These are phyloP conservation scores for Suhomyces sp. DNA, from an alignment of 805 yeast genomes.

Conservation along the genomic window DNA sequence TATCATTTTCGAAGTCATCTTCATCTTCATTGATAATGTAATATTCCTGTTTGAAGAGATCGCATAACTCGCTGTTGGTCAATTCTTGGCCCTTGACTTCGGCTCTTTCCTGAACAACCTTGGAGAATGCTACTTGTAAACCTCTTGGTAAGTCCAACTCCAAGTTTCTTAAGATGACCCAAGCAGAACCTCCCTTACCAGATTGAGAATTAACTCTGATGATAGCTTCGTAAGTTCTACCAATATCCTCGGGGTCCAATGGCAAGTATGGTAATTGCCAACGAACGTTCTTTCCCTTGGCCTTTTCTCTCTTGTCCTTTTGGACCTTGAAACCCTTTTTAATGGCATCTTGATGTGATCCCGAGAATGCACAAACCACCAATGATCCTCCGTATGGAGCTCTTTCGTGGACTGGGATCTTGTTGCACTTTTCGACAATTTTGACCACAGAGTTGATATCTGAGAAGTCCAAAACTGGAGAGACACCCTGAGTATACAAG, in stretches of 20 bases:
- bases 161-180: constrained; percentile 75
- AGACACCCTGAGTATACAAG: constrained; percentile 74
- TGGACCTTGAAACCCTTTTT: constrained; percentile 70
- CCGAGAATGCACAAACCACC: constrained; percentile 81
- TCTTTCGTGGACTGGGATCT: constrained; percentile 74
- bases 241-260: constrained; percentile 80
- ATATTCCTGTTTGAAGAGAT: constrained; percentile 62
- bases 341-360: constrained; percentile 88
- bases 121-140: constrained; percentile 73
- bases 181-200: constrained; percentile 88
- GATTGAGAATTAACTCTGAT: constrained; percentile 85
- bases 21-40: constrained; percentile 37
- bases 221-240: constrained; percentile 89
- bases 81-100: constrained; percentile 74
- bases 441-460: constrained; percentile 66
- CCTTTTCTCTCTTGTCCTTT: constrained; percentile 36
- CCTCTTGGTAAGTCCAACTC: constrained; percentile 82
- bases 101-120: constrained; percentile 66
- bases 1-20: constrained; percentile 19
- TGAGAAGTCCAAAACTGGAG: constrained; percentile 70
- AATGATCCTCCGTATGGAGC: constrained; percentile 83
- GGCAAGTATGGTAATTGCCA: constrained; percentile 86
- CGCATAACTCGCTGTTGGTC: constrained; percentile 59
- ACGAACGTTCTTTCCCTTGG: constrained; percentile 34
- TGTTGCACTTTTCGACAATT: constrained; percentile 75